Evolutionary conservation across 495 filamentous ascomycete species (phyloP), one percentile per base, ranked within the genome.

Genomic region (Tuber borchii): DNA sequence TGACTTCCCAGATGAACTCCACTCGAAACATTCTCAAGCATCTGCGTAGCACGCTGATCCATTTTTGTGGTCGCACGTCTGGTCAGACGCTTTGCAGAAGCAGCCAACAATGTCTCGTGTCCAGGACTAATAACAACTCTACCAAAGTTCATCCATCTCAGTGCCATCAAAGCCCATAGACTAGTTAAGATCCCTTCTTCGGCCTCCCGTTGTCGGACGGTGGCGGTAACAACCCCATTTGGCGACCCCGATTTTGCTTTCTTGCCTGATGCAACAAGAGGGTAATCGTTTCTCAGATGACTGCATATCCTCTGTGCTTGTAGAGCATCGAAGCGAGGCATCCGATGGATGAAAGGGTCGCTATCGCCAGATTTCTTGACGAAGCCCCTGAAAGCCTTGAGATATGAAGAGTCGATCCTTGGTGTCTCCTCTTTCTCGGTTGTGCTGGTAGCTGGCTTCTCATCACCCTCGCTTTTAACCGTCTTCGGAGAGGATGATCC

Each of bases 261-360:
- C 31, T 73, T 76, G 22, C 43, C 70, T n/a, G 71, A 48, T 1
- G 76, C 75, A 56, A 75, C 74, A 42, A 78, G 61, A 17, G 75
- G 79, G 34, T 77, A 83, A 68, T 83, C 81, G 12, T 74, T 77
- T 69, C 81, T 70, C n/a, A 83, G 77, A 69, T 82, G 81, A n/a
- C 76, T 75, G 68, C 82, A 83, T 56, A 94, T 87, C 17, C 95
- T 91, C 77, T 90, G 88, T 34, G 95, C 89, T 82, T 97, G 94
- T 19, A 97, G 85, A 26, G 95, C 94, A 82, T 98, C 95, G 73
- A 93, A 95, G 70, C 95, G 91, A 43, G 92, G 88, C 76, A 92
- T 90, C 6, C 92, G 90, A 82, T 97, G 92, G 75, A 93, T 86
- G 80, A 96, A 96, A 19, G 90, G 88, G 83, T 98, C 95, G n/a